Base-by-base conservation (phyloP, 306 rosid species). In the Carpinus fangiana region DNA sequence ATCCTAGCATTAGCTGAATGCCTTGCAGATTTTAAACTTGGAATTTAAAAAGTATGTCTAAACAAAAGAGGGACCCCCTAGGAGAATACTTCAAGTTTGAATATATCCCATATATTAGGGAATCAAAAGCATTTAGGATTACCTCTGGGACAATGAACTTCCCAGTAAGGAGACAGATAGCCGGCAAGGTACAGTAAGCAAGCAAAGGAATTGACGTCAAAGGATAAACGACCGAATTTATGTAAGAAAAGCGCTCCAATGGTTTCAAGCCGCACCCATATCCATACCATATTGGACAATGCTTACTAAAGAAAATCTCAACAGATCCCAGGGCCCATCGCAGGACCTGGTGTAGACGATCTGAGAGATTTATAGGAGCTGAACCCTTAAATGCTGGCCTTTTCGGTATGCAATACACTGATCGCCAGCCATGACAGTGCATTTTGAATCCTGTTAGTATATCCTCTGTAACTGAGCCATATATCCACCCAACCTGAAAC, bases 341-440 rank as follows among this genome's bases (percentile, higher is more conserved):
- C 52, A 93, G 98, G 55, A 93, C 98, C 80, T 93, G 98, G 82
- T 93, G 93, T 52, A 93, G 77, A 84, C 98, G 92, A 82, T 93
- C 98, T 0, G 98, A 90, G 73, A 93, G 88, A 69, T 93, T 93
- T 73, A 91, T 93, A 48, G 98, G 98, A 83, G 98, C 98, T 6
- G 98, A 93, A 80, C 98, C 98, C 85, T 93, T 91, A 72, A 93
- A 93, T 59, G 98, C 98, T 67, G 98, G 89, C 78, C 93, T 85
- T 82, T 89, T 91, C 3, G 98, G 98, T 64, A 93, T 91, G 86
- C 98, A 93, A 81, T 93, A 93, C 74, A 93, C 97, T 3, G 98
- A 93, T 83, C 97, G 82, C 98, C 98, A 93, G 70, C 98, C 98
- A 70, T 91, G 98, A 77, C 98, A 91, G 31, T 93, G 98, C 98